Evolutionary conservation across 1,139 yeast genomes (phyloP), one percentile per base, ranked within the genome.

Genomic region (Sugiyamaella castrensis): DNA sequence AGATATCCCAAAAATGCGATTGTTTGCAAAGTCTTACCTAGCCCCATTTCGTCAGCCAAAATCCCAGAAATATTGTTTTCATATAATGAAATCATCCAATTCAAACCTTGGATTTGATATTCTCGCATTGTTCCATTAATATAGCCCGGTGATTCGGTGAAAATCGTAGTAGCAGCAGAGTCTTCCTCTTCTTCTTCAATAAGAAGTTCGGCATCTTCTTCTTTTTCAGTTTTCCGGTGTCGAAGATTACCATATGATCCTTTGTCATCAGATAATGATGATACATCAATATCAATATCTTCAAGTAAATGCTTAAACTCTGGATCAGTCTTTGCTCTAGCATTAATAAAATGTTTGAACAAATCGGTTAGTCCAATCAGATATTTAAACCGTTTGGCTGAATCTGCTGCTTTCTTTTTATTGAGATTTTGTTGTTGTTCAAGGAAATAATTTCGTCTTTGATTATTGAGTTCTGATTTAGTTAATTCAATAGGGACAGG

Each of bases 21-120:
- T 0, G 97, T 88, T 66, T 92, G 98, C 52, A 92, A 74, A 1
- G 98, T 92, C 64, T 92, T 92, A 53, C 98, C 98, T 50, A 92
- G 75, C 2, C 98, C 98, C 98, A 92, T 92, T 69, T 92, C 98
- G 68, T 92, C 98, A 6, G 98, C 98, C 50, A 92, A 74, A 47
- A 92, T 91, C 39, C 98, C 98, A 1, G 94, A 83, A 48, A 89
- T 74, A 59, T 83, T 81, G 68, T 89, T 87, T 58, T 86, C 91
- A 61, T 85, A 82, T 48, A 91, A 71, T 0, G 89, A 79, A n/a
- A 89, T 80, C 64, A 89, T 72, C 98, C 98, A 89, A 69, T 91
- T 91, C 58, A 91, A 75, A 52, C 98, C 98, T 65, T 87, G 96
- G 53, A 91, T 77, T 69, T 91, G 98, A 67, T 91, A 91, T 57